These are phyloP conservation scores for Colletotrichum caudatum DNA, from an alignment of 2,329 filamentous ascomycete genomes.

Conservation along the genomic window DNA sequence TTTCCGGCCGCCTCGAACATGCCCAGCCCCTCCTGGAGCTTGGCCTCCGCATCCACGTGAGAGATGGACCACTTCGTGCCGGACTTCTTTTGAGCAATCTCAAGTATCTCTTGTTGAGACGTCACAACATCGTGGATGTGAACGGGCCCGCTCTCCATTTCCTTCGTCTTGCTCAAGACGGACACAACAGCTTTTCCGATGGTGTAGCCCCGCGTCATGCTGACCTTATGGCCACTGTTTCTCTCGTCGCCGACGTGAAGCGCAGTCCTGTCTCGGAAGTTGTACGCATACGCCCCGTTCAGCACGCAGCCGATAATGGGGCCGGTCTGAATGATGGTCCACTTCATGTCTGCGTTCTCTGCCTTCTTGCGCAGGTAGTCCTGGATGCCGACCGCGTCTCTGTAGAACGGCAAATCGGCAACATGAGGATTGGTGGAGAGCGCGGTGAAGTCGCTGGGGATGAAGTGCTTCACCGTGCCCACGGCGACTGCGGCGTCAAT, in stretches of 20 bases:
- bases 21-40: conserved; percentile 4
- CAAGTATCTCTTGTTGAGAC: conserved; percentile 63
- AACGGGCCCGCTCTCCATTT: conserved; percentile 65
- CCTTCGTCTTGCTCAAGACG: conserved; percentile 57
- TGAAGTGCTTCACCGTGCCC: conserved; percentile 63
- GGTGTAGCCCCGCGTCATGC: conserved; percentile 58
- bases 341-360: conserved; percentile 43
- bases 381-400: conserved; percentile 39
- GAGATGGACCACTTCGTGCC: conserved; percentile 8
- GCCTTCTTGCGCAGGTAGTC: conserved; percentile 28
- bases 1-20: conserved; percentile 7
- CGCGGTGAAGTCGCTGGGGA: conserved; percentile 63
- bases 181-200: conserved; percentile 61
- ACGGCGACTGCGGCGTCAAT: conserved; percentile 66
- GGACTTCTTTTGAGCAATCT: conserved; percentile 41
- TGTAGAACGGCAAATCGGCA: conserved; percentile 42
- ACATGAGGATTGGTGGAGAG: conserved; percentile 36
- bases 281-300: conserved; percentile 7
- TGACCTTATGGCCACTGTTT: conserved; percentile 53
- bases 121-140: conserved; percentile 63
- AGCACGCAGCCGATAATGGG: conserved; percentile 52
- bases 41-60: background rate
- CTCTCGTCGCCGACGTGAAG: conserved; percentile 62
- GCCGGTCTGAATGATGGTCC: conserved; percentile 56
- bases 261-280: conserved; percentile 44